phyloP scores from a whole-genome alignment of 495 filamentous ascomycete genomes.

The Hyaloscypha variabilis region DNA sequence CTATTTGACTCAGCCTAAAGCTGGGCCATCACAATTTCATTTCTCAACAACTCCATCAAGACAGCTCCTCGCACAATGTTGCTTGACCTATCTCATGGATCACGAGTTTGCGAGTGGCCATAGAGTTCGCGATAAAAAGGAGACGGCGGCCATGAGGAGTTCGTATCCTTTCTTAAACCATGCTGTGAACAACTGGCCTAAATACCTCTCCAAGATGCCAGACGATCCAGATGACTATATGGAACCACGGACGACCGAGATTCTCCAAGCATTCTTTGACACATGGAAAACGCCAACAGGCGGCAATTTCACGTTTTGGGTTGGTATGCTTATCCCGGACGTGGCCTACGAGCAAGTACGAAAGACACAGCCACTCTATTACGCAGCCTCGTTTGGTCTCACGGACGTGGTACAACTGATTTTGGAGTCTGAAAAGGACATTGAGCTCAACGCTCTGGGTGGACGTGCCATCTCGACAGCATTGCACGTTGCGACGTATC shows the following conservation, averaged over 20 bases:
- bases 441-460: constrained; percentile 19
- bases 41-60: constrained; percentile 16
- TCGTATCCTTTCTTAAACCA: constrained; percentile 8
- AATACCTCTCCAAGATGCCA: constrained; percentile 8
- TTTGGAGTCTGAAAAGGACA: constrained; percentile 17
- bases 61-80: constrained; percentile 14
- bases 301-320: constrained; percentile 25
- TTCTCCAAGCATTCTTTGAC: constrained; percentile 17
- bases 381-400: constrained; percentile 23
- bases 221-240: constrained; percentile 13
- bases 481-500: constrained; percentile 21
- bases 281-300: constrained; percentile 17
- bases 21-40: constrained; percentile 11
- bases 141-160: background rate
- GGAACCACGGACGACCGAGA: constrained; percentile 15
- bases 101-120: constrained; percentile 14
- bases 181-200: constrained; percentile 12
- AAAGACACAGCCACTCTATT: constrained; percentile 24
- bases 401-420: constrained; percentile 20
- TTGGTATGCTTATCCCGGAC: constrained; percentile 13
- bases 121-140: background rate
- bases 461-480: constrained; percentile 21
- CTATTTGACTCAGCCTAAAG: constrained; percentile 13
- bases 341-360: background rate
- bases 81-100: constrained; percentile 19